Evolutionary conservation across 208 protist genomes (phyloP).

Genomic region (Leishmania lainsoni): DNA sequence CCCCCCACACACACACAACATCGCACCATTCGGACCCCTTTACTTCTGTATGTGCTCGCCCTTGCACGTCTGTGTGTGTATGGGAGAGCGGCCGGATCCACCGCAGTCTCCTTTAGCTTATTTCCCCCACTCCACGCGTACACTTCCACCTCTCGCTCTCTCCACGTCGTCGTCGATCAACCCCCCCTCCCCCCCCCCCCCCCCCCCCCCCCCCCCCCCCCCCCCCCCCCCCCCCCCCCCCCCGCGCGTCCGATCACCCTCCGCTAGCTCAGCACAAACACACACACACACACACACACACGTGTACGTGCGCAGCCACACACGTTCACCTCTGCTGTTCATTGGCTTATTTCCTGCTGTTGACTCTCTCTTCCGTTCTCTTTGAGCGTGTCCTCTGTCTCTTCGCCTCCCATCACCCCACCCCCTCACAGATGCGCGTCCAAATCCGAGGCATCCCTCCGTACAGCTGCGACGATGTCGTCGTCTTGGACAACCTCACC

Average conservation of each 20-base stretch:
- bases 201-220: no score
- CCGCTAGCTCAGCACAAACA: no score
- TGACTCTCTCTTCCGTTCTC: background rate
- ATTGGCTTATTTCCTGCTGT: background rate
- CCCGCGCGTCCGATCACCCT: no score
- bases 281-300: background rate
- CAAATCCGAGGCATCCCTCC: constrained; percentile 19
- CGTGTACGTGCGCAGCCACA: background rate
- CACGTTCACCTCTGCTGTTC: background rate
- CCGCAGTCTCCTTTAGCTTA: no score
- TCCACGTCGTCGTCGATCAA: background rate
- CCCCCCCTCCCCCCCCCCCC: background rate
- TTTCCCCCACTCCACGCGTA: no score
- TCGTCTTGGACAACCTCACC: constrained; percentile 39
- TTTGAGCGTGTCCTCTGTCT: background rate
- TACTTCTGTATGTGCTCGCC: background rate
- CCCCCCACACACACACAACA: background rate
- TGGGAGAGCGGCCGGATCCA: background rate
- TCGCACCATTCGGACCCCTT: background rate
- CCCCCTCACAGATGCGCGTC: constrained; percentile 19
- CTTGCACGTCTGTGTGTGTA: background rate
- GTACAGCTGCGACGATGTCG: constrained; percentile 40
- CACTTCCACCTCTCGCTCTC: no score
- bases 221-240: no score
- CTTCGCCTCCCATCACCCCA: background rate